Conservation (phyloP, 352 stramenopile species). For the Pythium coloratum region DNA sequence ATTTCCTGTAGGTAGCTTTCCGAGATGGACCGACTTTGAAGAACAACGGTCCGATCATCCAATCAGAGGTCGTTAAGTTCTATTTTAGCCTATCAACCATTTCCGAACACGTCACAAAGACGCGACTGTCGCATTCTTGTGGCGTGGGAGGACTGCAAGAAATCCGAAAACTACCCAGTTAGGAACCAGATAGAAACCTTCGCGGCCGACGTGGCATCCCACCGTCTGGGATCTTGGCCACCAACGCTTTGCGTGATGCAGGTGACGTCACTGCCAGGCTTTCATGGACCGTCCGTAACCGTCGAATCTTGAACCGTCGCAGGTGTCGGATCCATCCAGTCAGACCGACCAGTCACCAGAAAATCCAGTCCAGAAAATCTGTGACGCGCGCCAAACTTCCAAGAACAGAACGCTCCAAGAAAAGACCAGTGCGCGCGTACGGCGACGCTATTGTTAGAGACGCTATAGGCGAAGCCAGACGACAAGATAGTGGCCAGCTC, state of each 20-base stretch:
- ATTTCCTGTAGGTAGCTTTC: background rate
- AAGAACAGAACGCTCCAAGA: too few relatives aligned
- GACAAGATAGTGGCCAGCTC: background rate
- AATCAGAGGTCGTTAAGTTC: constrained; percentile 3
- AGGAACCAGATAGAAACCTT: constrained; percentile 13
- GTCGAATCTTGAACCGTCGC: constrained; percentile 27
- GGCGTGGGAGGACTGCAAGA: constrained; percentile 14
- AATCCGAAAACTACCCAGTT: constrained; percentile 18
- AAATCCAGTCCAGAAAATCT: background rate
- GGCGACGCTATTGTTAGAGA: background rate
- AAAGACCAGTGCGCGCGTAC: too few relatives aligned
- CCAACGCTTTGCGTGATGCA: constrained; percentile 24
- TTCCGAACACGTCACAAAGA: constrained; percentile 11
- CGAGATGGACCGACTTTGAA: background rate
- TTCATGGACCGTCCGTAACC: background rate
- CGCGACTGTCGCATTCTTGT: constrained; percentile 15
- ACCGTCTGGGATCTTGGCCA: background rate
- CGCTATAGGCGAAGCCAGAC: background rate
- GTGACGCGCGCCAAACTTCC: background rate
- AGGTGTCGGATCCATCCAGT: constrained; percentile 10
- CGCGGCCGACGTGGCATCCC: background rate
- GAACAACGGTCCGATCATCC: background rate
- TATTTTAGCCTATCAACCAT: constrained; percentile 13
- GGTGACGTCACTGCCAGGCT: constrained; percentile 18
- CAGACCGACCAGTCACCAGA: background rate